These are phyloP conservation scores for Sordariomycetes sp. DNA, from an alignment of 2,329 filamentous ascomycete genomes.

Conservation along the genomic window DNA sequence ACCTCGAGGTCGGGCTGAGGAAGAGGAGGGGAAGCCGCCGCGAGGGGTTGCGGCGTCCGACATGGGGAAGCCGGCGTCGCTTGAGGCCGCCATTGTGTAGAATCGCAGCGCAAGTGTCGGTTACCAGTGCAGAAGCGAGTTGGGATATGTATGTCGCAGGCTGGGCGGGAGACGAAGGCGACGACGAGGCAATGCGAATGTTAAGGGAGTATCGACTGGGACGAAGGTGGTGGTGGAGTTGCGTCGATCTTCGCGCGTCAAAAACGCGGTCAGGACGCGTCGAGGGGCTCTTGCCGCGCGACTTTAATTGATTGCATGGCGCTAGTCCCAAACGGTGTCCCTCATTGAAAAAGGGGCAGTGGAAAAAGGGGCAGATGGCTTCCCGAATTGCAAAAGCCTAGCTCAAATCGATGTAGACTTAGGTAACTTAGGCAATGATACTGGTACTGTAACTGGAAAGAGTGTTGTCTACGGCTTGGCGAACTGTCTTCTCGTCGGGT, in stretches of 20 bases:
- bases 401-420: too few species aligned
- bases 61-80: constrained; percentile 48
- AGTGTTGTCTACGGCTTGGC: too few species aligned
- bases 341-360: too few species aligned
- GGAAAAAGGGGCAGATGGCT: too few species aligned
- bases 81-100: constrained; percentile 38
- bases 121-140: neutral
- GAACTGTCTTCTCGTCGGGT: too few species aligned
- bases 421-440: too few species aligned
- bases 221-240: neutral
- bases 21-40: constrained; percentile 38
- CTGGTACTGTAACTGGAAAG: too few species aligned
- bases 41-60: constrained; percentile 43
- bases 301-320: constrained; percentile 30
- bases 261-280: constrained; percentile 10
- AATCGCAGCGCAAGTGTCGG: neutral
- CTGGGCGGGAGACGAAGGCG: neutral
- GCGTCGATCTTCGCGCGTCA: constrained; percentile 2
- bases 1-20: constrained; percentile 41
- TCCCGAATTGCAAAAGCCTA: neutral
- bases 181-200: neutral
- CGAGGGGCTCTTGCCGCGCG: constrained; percentile 18
- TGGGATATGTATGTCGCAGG: neutral
- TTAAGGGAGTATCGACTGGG: neutral
- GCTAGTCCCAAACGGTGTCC: constrained; percentile 2